Evolutionary conservation across 2,329 filamentous ascomycete genomes (phyloP).

Genomic region (Neoascochyta sp.): DNA sequence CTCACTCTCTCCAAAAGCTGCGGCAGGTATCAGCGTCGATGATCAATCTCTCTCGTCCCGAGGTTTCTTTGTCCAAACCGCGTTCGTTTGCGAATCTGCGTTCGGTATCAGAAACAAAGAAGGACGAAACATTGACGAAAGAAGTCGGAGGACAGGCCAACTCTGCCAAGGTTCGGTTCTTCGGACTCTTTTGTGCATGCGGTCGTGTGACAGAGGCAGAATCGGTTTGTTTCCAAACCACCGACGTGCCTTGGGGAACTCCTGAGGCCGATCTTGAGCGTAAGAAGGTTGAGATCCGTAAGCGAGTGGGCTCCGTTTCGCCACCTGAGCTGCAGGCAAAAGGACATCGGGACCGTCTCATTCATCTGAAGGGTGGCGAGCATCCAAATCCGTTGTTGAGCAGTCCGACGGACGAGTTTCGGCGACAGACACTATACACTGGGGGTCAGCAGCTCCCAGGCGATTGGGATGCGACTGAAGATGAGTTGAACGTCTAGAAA

Average conservation of each 20-base stretch:
- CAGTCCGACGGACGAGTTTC: conserved; percentile 5
- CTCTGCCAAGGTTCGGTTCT: conserved; percentile 16
- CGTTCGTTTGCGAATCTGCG: conserved; percentile 11
- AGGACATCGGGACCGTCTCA: conserved; percentile 14
- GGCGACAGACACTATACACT: neutral
- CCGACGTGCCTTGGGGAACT: conserved; percentile 6
- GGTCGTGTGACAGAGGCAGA: conserved; percentile 10
- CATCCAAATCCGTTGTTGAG: conserved; percentile 23
- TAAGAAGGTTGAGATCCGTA: neutral
- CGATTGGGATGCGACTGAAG: conserved; percentile 1
- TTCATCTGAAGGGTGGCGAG: conserved; percentile 10
- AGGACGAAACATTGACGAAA: conserved; percentile 2
- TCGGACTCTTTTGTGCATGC: conserved; percentile 19
- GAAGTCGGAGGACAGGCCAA: conserved; percentile 15
- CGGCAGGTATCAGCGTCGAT: conserved; percentile 13
- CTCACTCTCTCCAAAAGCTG: conserved; percentile 8
- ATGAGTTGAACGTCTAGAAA: neutral
- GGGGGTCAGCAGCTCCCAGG: neutral
- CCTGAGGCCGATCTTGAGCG: neutral
- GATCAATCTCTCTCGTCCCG: conserved; percentile 5
- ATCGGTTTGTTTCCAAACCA: conserved; percentile 22
- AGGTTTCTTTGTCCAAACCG: conserved; percentile 1
- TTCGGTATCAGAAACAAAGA: conserved; percentile 8
- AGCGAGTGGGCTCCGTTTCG: conserved; percentile 4
- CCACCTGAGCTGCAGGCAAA: conserved; percentile 12